Evolutionary conservation across 306 rosid species (phyloP), one percentile per base, ranked within the genome.

Genomic region (Parietaria judaica): DNA sequence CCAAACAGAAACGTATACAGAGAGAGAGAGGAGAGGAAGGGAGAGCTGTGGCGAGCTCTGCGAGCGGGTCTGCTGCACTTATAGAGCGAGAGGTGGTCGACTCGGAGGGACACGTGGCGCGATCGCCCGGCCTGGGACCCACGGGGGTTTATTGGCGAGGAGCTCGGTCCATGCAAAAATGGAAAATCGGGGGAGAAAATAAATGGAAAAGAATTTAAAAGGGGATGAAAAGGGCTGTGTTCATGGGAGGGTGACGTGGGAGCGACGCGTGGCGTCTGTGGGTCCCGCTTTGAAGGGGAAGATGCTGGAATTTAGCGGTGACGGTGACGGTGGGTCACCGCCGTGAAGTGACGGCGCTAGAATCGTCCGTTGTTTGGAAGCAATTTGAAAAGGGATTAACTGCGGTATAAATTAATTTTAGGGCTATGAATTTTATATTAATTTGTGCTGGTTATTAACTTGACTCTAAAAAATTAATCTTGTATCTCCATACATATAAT

Each of bases 101-200:
- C 65, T 14, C 35, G 38, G 65, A 3, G 49, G 0, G 31, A 63
- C 84, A 83, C 85, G 85, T 80, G 88, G 77, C 76, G n/a, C 1
- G 0, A 7, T 11, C 14, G 14, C 13, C 1, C 31, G 31, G 31
- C 31, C 1, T 12, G 62, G 37, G 6, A 39, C 59, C 17, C 0
- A 6, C 10, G 15, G 6, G 38, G 45, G 49, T 54, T 68, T 23
- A 66, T 66, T 64, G 62, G 55, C 36, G 47, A 11, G 58, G n/a
- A 65, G 63, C 62, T 36, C 36, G 39, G 77, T 23, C 81, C 75
- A 64, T 72, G 74, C 78, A 72, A 62, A 56, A 48, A 35, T 0
- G 6, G 3, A 6, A 23, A 23, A 1, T 7, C 6, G 14, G 3
- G 36, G 15, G 8, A 23, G 14, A 16, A 23, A 37, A 9, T 7